Conservation (phyloP, 2,329 filamentous ascomycete genomes). For the Apiospora saccharicola region DNA sequence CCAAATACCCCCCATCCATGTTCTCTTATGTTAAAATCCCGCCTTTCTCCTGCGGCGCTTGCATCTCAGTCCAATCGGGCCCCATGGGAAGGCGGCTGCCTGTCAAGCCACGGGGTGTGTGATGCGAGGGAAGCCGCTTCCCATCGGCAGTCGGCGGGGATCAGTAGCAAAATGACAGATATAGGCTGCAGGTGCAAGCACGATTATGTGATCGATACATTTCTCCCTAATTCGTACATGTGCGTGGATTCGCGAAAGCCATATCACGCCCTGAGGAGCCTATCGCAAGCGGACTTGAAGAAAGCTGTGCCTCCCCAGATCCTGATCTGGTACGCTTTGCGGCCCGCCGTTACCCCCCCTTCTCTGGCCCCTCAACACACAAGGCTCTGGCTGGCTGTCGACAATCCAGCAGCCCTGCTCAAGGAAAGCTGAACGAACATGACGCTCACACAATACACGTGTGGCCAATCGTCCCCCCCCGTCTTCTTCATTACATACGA, state of each 20-base stretch:
- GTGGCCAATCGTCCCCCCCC: not conserved
- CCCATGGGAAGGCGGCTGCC: not conserved
- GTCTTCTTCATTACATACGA: not conserved
- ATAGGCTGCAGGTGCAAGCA: no score
- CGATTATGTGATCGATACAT: constrained; percentile 13
- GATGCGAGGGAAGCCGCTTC: not conserved
- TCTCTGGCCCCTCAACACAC: not conserved
- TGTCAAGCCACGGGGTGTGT: not conserved
- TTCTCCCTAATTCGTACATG: not conserved
- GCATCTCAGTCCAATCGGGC: not conserved
- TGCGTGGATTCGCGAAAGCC: not conserved
- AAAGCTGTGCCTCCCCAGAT: not conserved
- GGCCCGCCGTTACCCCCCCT: not conserved
- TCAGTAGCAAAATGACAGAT: not conserved
- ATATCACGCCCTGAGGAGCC: not conserved
- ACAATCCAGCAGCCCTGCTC: not conserved
- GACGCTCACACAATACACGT: not conserved
- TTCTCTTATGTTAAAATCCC: not conserved
- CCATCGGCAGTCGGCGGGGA: not conserved
- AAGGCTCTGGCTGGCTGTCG: not conserved
- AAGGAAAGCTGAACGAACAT: not conserved
- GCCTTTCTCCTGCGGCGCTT: not conserved
- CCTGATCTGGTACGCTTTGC: not conserved
- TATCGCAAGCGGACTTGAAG: not conserved
- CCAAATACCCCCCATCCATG: not conserved